Evolutionary conservation across 1,284 basidiomycete species (phyloP).

Genomic region (Sparassis latifolia): DNA sequence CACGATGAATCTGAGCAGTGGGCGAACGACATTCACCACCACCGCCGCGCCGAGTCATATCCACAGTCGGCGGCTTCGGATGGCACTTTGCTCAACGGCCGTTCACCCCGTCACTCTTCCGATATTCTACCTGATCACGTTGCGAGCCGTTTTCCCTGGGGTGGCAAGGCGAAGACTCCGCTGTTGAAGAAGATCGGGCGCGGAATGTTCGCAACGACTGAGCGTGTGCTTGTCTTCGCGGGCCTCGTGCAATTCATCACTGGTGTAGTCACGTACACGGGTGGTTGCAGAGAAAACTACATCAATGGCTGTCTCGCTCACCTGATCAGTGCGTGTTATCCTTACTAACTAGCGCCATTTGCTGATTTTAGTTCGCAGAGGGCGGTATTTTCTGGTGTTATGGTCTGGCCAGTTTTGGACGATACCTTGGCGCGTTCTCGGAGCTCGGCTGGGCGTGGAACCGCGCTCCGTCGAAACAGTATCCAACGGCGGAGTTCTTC

Average conservation of each 20-base stretch:
- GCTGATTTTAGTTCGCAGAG: slow-evolving; percentile 38
- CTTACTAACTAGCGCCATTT: slow-evolving; percentile 1
- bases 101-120: slow-evolving; percentile 51
- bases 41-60: slow-evolving; percentile 21
- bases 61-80: slow-evolving; percentile 44
- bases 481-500: slow-evolving; percentile 78
- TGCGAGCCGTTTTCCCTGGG: slow-evolving; percentile 5
- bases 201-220: slow-evolving; percentile 44
- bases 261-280: slow-evolving; percentile 76
- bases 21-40: slow-evolving; percentile 32
- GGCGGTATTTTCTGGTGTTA: slow-evolving; percentile 90
- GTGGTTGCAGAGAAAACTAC: slow-evolving; percentile 73
- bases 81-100: slow-evolving; percentile 42
- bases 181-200: slow-evolving; percentile 37
- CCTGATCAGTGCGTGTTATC: slow-evolving; percentile 70
- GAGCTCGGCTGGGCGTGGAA: slow-evolving; percentile 98
- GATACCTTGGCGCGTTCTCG: slow-evolving; percentile 88
- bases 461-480: slow-evolving; percentile 41
- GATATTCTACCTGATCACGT: slow-evolving; percentile 51
- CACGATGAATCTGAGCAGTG: slow-evolving; percentile 33
- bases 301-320: slow-evolving; percentile 87
- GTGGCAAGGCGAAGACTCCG: slow-evolving; percentile 8
- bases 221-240: slow-evolving; percentile 61
- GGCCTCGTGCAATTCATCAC: slow-evolving; percentile 61
- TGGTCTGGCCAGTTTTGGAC: slow-evolving; percentile 83